A percentile compares a stretch with the other conserved stretches of the same genome.
phyloP scores from a whole-genome alignment of 257 asterid species.

The Echium plantagineum region DNA sequence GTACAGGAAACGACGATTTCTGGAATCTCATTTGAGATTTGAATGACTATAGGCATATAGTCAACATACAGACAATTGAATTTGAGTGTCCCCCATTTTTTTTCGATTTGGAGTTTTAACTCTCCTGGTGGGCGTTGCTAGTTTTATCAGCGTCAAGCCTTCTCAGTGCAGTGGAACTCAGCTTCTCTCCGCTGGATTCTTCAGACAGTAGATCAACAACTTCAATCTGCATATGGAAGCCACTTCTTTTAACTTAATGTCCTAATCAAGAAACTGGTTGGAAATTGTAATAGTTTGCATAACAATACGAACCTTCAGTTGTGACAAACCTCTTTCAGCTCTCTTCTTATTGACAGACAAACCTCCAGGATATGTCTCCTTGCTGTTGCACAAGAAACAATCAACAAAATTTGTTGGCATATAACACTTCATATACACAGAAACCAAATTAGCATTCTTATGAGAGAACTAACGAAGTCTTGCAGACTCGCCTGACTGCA shows the following conservation, averaged over 20 bases:
- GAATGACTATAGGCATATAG: neutral
- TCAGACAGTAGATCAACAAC: constrained; percentile 72
- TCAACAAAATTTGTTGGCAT: constrained; percentile 8
- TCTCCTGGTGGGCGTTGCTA: constrained; percentile 22
- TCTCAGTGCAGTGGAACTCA: constrained; percentile 73
- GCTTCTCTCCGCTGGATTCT: constrained; percentile 52
- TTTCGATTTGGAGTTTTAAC: constrained; percentile 8
- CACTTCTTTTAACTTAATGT: neutral
- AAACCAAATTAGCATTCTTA: neutral
- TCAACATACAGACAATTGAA: neutral
- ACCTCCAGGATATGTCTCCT: constrained; percentile 81
- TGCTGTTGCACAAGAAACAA: constrained; percentile 37
- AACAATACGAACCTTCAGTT: no score
- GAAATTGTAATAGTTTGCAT: no score
- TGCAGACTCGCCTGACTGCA: no score
- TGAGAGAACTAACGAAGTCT: neutral
- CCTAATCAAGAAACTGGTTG: neutral
- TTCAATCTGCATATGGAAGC: constrained; percentile 46
- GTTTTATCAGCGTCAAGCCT: constrained; percentile 59
- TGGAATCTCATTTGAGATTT: neutral
- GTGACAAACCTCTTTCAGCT: constrained; percentile 67
- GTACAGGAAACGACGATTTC: neutral
- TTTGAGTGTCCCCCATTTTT: neutral
- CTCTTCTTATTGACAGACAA: constrained; percentile 73
- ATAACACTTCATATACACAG: neutral